Base-by-base conservation (phyloP, 169 alveolate genomes). In the Plasmodium knowlesi region DNA sequence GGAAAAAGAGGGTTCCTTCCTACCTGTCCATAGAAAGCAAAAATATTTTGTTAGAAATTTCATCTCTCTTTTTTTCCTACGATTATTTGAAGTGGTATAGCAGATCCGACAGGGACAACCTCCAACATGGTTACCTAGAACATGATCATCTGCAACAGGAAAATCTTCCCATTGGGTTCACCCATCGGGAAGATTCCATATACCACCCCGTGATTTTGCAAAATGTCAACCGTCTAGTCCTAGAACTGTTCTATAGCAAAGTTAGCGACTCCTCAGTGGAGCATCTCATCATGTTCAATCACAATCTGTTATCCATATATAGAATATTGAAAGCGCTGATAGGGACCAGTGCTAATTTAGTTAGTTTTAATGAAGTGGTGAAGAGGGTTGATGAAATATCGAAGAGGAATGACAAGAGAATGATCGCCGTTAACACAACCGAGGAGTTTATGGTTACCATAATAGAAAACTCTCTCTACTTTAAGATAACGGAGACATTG, bases 11-110 rank as follows among this genome's bases (percentile, higher is more conserved):
- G 6, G 57, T 89, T 1, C 53, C 74, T 4, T 72, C 94, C 22
- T 89, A 57, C 39, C 67, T 79, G 9, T 89, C 89, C 30, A 39
- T 89, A 39, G 94, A 89, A 79, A 57, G 94, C 30, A 89, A 79
- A 57, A 89, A 89, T 41, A 79, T 89, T 5, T 28, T 89, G 22
- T 14, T 79, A 5, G 90, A 89, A 89, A 57, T 67, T 5, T 78
- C 94, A 9, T 14, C 83, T 22, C 72, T 79, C 10, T 89, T 89
- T 41, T 89, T 89, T 22, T 54, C 89, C 2, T 79, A 57, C 50
- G 94, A 89, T 22, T 89, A 89, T 61, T 61, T 89, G 34, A 89
- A 89, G 34, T 6, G 19, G 0, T 89, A 37, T 10, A 1, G 61
- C 8, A 30, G 25, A 46, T 76, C 28, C 12, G 14, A 0, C 14